phyloP scores from a whole-genome alignment of 2,329 filamentous ascomycete genomes.

The Fusarium sp. region DNA sequence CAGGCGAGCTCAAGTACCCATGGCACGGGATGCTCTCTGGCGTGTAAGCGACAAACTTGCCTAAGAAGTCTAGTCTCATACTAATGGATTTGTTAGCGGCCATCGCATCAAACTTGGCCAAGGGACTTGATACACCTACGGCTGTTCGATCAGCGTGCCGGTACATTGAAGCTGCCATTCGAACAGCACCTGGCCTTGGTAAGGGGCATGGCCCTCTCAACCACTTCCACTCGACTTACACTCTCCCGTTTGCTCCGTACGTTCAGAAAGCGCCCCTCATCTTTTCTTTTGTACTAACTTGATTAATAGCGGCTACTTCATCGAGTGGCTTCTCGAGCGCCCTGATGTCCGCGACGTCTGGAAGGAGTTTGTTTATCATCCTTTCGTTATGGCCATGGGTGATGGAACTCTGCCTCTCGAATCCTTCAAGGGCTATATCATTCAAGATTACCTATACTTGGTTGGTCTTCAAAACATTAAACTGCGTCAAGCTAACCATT shows the following conservation, averaged over 20 bases:
- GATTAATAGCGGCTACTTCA: conserved; percentile 71
- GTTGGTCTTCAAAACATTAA: conserved; percentile 54
- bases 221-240: conserved; percentile 78
- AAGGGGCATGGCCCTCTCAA: conserved; percentile 78
- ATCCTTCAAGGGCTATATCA: conserved; percentile 87
- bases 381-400: conserved; percentile 82
- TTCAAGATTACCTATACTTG: conserved; percentile 92
- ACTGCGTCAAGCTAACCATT: background rate
- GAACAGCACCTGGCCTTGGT: conserved; percentile 69
- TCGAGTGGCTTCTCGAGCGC: conserved; percentile 83
- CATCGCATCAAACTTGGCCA: conserved; percentile 77
- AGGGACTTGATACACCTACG: conserved; percentile 62
- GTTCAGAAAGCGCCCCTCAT: conserved; percentile 18
- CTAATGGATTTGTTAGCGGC: conserved; percentile 60
- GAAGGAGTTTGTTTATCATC: conserved; percentile 81
- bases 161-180: conserved; percentile 78
- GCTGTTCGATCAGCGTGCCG: conserved; percentile 75
- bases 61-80: background rate
- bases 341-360: conserved; percentile 79
- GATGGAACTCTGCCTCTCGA: conserved; percentile 77
- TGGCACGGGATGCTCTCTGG: conserved; percentile 93
- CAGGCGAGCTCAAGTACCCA: conserved; percentile 84
- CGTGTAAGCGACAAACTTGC: conserved; percentile 66
- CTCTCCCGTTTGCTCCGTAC: conserved; percentile 73
- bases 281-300: background rate